Evolutionary conservation across 768 basidiomycete genomes (phyloP), one percentile per base, ranked within the genome.

Genomic region (Phaeotremella skinneri): DNA sequence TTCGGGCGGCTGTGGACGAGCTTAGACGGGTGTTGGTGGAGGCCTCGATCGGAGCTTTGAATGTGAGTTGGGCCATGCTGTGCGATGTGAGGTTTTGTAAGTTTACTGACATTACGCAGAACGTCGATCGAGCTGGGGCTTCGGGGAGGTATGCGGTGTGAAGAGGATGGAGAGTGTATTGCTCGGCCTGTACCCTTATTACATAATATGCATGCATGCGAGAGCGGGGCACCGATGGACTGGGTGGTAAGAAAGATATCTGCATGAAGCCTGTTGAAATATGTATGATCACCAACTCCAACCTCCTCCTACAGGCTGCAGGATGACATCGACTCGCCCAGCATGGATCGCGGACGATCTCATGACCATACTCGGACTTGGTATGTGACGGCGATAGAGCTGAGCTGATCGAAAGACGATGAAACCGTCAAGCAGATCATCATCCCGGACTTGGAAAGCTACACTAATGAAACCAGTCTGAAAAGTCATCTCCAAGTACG

Each of bases 21-120:
- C 66, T 77, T n/a, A 69, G 76, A 37, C 51, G 76, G 55, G 68
- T 66, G n/a, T 49, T 77, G 45, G 63, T 75, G 31, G 76, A 77
- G 51, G 76, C 65, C 1, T 72, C 70, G 14, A 66, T 77, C 34
- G 64, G 66, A 6, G 76, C 74, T 20, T 51, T 77, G 30, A 66
- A 75, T 25, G 69, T 71, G 58, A 64, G 69, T 66, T 27, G 31
- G 4, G 5, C 21, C 43, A 50, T 21, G 16, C 6, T 23, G 7
- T 53, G 34, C 14, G n/a, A 16, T n/a, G 29, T 47, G 17, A 14
- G 20, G n/a, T 26, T 25, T 45, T 49, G 21, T 31, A 26, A 2
- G 29, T 7, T 41, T 17, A 29, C 20, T 48, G 21, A 16, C 32
- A 37, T 21, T 25, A 25, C 26, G 26, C 45, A 64, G 62, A 64